These are phyloP conservation scores for Aspergillus oerlinghausenensis DNA, from an alignment of 2,329 filamentous ascomycete genomes.

Conservation along the genomic window DNA sequence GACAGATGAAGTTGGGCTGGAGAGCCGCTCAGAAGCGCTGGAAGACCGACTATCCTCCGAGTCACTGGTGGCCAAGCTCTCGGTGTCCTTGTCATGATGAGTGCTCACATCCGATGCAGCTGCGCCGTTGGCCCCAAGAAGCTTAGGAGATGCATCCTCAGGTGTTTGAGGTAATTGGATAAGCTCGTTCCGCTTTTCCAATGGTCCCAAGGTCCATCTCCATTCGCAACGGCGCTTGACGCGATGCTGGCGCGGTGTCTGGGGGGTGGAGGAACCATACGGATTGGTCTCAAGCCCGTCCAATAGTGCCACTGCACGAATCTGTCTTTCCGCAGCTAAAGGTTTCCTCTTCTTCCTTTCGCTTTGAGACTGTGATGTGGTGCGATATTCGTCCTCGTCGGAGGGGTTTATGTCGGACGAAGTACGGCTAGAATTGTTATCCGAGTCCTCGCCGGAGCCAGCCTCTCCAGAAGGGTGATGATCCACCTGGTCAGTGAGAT, in stretches of 20 bases:
- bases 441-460: conserved; percentile 23
- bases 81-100: conserved; percentile 1
- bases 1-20: conserved; percentile 8
- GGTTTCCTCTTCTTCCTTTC: conserved; percentile 37
- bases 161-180: conserved; percentile 1
- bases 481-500: conserved; percentile 39
- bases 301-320: conserved; percentile 36
- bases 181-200: conserved; percentile 20
- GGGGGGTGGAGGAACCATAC: conserved; percentile 41
- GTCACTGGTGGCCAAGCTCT: conserved; percentile 3
- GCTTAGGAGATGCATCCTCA: conserved; percentile 3
- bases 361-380: conserved; percentile 10
- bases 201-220: conserved; percentile 54
- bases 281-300: conserved; percentile 46
- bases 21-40: conserved; percentile 3
- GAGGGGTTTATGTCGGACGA: conserved; percentile 27
- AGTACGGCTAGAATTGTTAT: conserved; percentile 25
- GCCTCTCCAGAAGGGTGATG: conserved; percentile 8
- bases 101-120: neutral
- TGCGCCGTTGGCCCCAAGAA: neutral
- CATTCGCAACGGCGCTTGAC: conserved; percentile 52
- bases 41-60: conserved; percentile 2
- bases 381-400: conserved; percentile 25
- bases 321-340: conserved; percentile 30
- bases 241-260: conserved; percentile 51